Percentiles rank a stretch among this genome's conserved stretches.
Conservation (phyloP, 495 filamentous ascomycete genomes). For the Aspergillus incahuasiensis region DNA sequence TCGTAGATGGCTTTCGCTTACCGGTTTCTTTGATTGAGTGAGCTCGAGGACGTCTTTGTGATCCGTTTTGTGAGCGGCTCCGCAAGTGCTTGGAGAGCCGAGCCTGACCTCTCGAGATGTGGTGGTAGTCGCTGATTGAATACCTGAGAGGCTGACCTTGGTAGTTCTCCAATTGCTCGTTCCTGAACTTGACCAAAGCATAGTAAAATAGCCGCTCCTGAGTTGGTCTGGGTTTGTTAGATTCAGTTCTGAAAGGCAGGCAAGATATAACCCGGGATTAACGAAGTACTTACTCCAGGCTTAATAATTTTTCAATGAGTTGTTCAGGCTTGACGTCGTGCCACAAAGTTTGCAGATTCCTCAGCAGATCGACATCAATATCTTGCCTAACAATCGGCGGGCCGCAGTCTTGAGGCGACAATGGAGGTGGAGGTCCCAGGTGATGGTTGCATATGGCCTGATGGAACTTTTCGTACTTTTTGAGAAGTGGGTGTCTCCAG, state of each 20-base stretch:
- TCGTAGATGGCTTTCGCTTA: slow-evolving; percentile 36
- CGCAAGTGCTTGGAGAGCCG: slow-evolving; percentile 43
- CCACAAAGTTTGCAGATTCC: slow-evolving; percentile 84
- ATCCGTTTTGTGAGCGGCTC: slow-evolving; percentile 29
- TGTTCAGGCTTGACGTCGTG: slow-evolving; percentile 71
- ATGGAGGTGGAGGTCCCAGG: slow-evolving; percentile 50
- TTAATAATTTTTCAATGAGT: slow-evolving; percentile 60
- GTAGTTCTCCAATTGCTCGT: slow-evolving; percentile 82
- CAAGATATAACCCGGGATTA: background rate
- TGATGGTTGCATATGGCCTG: slow-evolving; percentile 44
- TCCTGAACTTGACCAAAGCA: slow-evolving; percentile 71
- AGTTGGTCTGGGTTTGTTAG: slow-evolving; percentile 54
- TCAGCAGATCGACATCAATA: slow-evolving; percentile 72
- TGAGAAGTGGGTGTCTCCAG: slow-evolving; percentile 77
- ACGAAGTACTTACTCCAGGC: slow-evolving; percentile 56
- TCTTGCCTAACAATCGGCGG: slow-evolving; percentile 48
- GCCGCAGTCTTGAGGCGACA: slow-evolving; percentile 51
- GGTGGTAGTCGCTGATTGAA: slow-evolving; percentile 84
- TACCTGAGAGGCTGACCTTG: slow-evolving; percentile 63
- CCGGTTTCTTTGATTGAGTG: slow-evolving; percentile 51
- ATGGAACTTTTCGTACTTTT: slow-evolving; percentile 68
- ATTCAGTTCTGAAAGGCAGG: background rate
- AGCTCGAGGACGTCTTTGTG: slow-evolving; percentile 60
- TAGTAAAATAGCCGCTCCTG: slow-evolving; percentile 91
- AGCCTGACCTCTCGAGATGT: slow-evolving; percentile 53